phyloP scores from a whole-genome alignment of 306 rosid genomes.

The Gastrolobium villosum region DNA sequence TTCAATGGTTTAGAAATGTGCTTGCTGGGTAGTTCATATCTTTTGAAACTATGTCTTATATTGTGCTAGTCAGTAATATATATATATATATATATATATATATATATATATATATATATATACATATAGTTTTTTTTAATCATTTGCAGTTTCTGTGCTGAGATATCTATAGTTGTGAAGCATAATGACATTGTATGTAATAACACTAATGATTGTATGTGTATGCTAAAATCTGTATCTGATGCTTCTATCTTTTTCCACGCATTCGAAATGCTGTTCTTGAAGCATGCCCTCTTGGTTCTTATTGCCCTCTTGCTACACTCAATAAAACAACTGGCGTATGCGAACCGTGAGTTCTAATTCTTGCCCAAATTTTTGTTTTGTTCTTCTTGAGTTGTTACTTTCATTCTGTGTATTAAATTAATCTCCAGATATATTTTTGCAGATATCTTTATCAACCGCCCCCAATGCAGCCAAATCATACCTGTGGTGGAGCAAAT shows the following conservation, averaged over 20 bases:
- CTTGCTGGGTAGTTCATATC: slow-evolving; percentile 23
- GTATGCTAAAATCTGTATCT: slow-evolving; percentile 49
- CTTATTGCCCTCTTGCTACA: slow-evolving; percentile 86
- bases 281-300: slow-evolving; percentile 97
- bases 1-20: neutral
- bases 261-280: slow-evolving; percentile 48
- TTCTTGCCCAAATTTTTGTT: slow-evolving; percentile 27
- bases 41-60: neutral
- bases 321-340: slow-evolving; percentile 80
- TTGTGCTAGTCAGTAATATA: neutral
- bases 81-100: too few species aligned
- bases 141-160: neutral
- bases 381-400: slow-evolving; percentile 11
- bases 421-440: slow-evolving; percentile 35
- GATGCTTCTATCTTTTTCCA: slow-evolving; percentile 45
- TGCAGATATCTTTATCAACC: slow-evolving; percentile 89
- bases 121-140: neutral
- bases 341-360: slow-evolving; percentile 93
- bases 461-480: slow-evolving; percentile 83
- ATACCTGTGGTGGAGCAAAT: slow-evolving; percentile 97
- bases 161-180: slow-evolving; percentile 8
- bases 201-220: neutral
- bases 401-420: slow-evolving; percentile 2
- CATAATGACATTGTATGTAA: slow-evolving; percentile 8
- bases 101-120: neutral